A percentile compares a stretch with the other conserved stretches of the same genome.
Conservation (phyloP, 1,139 yeast genomes). For the Protomyces lactucae-debilis region DNA sequence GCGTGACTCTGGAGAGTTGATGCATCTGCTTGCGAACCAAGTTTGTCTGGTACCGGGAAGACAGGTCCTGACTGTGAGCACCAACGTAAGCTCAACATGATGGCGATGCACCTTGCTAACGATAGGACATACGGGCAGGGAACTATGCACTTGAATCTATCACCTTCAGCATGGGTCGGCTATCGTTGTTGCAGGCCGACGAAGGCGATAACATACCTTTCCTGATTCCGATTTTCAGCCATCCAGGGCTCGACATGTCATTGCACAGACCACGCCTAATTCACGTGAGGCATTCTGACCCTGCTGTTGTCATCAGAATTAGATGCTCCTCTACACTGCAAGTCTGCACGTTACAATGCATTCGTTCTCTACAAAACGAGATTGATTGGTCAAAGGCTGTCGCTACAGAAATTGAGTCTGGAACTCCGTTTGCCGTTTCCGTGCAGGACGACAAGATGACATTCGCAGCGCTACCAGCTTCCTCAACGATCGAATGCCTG, state of each 20-base stretch:
- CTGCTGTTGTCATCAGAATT: background rate
- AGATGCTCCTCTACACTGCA: no score
- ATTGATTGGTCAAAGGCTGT: no score
- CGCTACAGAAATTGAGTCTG: no score
- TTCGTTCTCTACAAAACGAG: no score
- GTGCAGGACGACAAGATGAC: no score
- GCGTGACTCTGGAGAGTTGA: background rate
- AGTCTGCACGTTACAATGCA: no score
- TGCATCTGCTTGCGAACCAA: background rate
- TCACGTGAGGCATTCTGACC: background rate
- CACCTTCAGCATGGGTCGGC: no score
- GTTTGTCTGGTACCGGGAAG: background rate
- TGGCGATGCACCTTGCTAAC: background rate
- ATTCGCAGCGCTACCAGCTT: background rate
- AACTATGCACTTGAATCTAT: no score
- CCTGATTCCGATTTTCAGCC: background rate
- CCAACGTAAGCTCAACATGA: background rate
- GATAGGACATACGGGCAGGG: background rate
- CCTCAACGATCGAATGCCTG: background rate
- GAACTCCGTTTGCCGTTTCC: no score
- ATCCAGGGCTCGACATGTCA: background rate
- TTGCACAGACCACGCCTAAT: background rate
- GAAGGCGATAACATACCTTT: background rate
- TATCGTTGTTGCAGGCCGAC: background rate
- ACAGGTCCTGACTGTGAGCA: background rate